Base-by-base conservation (phyloP, 169 alveolate species). In the Plasmodium knowlesi region DNA sequence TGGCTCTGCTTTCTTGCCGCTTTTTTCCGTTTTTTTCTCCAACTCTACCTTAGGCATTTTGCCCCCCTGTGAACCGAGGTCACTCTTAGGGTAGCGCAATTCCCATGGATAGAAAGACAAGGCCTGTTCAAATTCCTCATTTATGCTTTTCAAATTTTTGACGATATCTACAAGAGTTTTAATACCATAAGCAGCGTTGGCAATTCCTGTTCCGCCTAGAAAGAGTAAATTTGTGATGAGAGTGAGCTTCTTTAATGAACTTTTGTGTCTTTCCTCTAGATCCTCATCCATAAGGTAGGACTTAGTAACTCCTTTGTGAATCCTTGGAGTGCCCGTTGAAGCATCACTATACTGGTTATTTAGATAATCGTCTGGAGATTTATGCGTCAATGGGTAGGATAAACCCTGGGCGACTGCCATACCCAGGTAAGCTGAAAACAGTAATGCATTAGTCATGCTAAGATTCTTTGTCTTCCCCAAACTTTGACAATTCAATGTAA, bases 101-200 rank as follows among this genome's bases (percentile, higher is more conserved):
- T 43, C 67, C 94, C 94, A 89, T 19, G 88, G 90, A 50, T 89
- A 89, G 46, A 78, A 25, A 25, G 28, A 22, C 3, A 43, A 16
- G n/a, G 57, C 94, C 5, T 37, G 61, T 22, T 89, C 94, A 79
- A 79, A 80, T n/a, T 57, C 88, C 8, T 25, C 43, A 80, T 89
- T 67, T 54, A 89, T 12, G 19, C 34, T n/a, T 2, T 89, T 70
- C 82, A 89, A 30, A 78, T 79, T 67, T 34, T 25, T 25, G 12
- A 9, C 3, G 6, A 89, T 37, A 22, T 80, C 30, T 25, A 89
- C 10, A 14, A 43, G 8, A 2, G 19, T 19, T 22, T 53, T 67
- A 32, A 41, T 43, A 14, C 82, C 41, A 78, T 80, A 89, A 5
- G 37, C 46, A 9, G 39, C 50, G 37, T 79, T 78, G 70, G 90